Percentiles rank a stretch among this genome's conserved stretches.
Conservation (phyloP, 768 basidiomycete genomes). For the Lentinula sp. region DNA sequence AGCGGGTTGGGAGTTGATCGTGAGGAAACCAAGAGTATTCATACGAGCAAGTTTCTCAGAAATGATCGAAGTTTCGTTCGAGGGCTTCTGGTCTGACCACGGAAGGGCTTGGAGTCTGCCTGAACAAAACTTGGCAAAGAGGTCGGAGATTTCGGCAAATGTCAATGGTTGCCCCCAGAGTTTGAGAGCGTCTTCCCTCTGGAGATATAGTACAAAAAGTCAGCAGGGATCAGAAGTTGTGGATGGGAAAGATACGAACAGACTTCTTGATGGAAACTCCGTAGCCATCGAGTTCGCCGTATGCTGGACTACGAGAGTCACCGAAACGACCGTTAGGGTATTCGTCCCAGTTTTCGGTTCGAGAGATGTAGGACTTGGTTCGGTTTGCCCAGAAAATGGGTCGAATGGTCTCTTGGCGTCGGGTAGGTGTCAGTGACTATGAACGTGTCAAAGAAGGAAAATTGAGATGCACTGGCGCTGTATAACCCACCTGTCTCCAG, state of each 20-base stretch:
- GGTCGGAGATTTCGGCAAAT: constrained; percentile 53
- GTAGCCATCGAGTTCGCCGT: constrained; percentile 96
- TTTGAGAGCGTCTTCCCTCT: constrained; percentile 84
- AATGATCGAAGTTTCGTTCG: constrained; percentile 80
- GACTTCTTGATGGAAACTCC: constrained; percentile 90
- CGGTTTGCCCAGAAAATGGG: constrained; percentile 99
- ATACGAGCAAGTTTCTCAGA: constrained; percentile 72
- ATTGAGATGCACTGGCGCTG: constrained; percentile 2
- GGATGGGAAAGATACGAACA: constrained; percentile 33
- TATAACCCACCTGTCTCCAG: constrained; percentile 80
- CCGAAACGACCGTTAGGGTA: constrained; percentile 99
- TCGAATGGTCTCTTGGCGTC: constrained; percentile 87
- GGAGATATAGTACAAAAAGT: background rate
- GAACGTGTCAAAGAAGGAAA: constrained; percentile 8
- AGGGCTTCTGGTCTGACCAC: constrained; percentile 90
- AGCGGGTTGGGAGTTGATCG: constrained; percentile 96
- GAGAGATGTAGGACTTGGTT: constrained; percentile 88
- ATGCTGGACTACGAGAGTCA: constrained; percentile 95
- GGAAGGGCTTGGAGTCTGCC: constrained; percentile 74
- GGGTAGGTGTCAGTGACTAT: constrained; percentile 86
- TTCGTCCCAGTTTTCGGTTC: constrained; percentile 99
- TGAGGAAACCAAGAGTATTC: constrained; percentile 90
- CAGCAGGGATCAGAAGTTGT: constrained; percentile 5
- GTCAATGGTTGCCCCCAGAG: constrained; percentile 83
- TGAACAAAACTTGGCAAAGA: constrained; percentile 84